These are phyloP conservation scores for Dictyostelium firmibasis DNA, from an alignment of 78 protist species.

Conservation along the genomic window DNA sequence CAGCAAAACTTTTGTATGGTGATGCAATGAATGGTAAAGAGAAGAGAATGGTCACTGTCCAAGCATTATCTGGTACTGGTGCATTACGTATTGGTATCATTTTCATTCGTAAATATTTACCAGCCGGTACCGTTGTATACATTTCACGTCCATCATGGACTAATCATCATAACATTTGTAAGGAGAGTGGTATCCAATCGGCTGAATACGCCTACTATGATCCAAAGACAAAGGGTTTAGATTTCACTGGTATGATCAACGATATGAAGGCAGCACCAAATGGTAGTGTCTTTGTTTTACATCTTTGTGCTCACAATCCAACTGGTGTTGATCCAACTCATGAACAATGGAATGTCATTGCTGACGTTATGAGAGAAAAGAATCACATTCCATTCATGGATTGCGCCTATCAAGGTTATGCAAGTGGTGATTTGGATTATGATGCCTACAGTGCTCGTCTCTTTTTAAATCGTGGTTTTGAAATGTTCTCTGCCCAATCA, in stretches of 20 bases:
- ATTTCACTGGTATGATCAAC: conserved; percentile 65
- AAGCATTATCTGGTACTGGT: conserved; percentile 98
- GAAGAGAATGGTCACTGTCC: conserved; percentile 87
- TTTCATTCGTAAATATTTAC: conserved; percentile 80
- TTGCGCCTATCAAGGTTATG: conserved; percentile 99
- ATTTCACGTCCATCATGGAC: conserved; percentile 98
- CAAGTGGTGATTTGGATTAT: conserved; percentile 93
- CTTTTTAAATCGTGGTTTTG: conserved; percentile 54
- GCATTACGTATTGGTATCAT: conserved; percentile 90
- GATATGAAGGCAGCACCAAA: conserved; percentile 81
- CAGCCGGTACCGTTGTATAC: conserved; percentile 80
- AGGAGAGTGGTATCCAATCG: conserved; percentile 80
- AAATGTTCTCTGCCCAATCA: conserved; percentile 84
- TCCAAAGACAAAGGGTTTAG: conserved; percentile 66
- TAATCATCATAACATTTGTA: conserved; percentile 89
- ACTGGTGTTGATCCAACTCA: conserved; percentile 98
- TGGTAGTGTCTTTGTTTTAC: conserved; percentile 92
- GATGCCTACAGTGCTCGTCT: conserved; percentile 94
- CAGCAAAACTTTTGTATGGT: conserved; percentile 84
- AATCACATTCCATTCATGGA: conserved; percentile 92
- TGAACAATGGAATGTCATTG: conserved; percentile 95
- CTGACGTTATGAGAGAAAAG: conserved; percentile 67
- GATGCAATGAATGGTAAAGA: conserved; percentile 52
- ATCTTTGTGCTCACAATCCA: conserved; percentile 99
- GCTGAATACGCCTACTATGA: conserved; percentile 87